Evolutionary conservation across 2,329 filamentous ascomycete species (phyloP), one percentile per base, ranked within the genome.

Genomic region (Zopfia rhizophila): DNA sequence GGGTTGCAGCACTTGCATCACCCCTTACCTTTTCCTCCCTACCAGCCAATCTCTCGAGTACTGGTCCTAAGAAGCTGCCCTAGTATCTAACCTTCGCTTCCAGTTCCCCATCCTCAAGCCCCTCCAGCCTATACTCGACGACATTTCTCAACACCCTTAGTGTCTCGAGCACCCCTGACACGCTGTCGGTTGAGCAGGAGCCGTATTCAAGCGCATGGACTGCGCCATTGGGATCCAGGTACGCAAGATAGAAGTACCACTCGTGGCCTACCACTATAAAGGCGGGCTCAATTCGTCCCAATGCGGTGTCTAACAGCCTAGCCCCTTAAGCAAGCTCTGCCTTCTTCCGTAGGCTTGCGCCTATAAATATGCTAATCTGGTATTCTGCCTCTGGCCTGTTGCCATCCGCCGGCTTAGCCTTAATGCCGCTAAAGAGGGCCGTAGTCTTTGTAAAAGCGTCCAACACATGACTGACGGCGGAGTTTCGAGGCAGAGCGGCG

Each of bases 331-430:
- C 47, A 3, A 53, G 32, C 21, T 42, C 11, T n/a, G 32, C 37
- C 40, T 53, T 53, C 37, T 53, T 48, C 5, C 48, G 45, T 25
- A 10, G n/a, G n/a, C n/a, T n/a, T n/a, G n/a, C n/a, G n/a, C n/a
- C n/a, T n/a, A n/a, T n/a, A n/a, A n/a, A n/a, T n/a, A n/a, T n/a
- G n/a, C n/a, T n/a, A n/a, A n/a, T n/a, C n/a, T n/a, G n/a, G n/a
- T n/a, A n/a, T n/a, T n/a, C n/a, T n/a, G n/a, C n/a, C n/a, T n/a
- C n/a, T n/a, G n/a, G n/a, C n/a, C n/a, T n/a, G n/a, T 42, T 30
- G 29, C 46, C 46, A 21, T 32, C 14, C n/a, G 40, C 18, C 17
- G 46, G 14, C 38, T 49, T 49, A 16, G 45, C 46, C n/a, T 49
- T 21, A 3, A 49, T 23, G 11, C 29, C 22, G 14, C 35, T 29